Evolutionary conservation across 768 basidiomycete species (phyloP).

Genomic region (Tulasnella sp.): DNA sequence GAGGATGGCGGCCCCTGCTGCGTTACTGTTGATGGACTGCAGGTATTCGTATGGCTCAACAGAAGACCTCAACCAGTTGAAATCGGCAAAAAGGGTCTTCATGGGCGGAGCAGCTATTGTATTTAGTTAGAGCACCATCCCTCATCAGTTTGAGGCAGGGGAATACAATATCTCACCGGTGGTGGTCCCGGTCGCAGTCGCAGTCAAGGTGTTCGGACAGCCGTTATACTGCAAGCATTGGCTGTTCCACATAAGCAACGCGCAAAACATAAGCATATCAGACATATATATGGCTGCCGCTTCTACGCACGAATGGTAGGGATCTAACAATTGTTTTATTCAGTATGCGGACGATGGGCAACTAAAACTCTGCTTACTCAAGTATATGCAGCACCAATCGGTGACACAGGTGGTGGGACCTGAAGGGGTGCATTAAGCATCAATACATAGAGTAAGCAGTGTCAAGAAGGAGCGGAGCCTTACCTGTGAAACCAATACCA

Average conservation of each 20-base stretch:
- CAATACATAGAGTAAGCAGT: neutral
- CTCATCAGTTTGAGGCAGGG: too few relatives aligned
- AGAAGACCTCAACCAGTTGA: too few relatives aligned
- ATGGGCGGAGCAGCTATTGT: too few relatives aligned
- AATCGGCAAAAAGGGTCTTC: too few relatives aligned
- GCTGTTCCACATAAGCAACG: neutral
- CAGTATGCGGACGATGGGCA: neutral
- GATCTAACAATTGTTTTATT: constrained; percentile 5
- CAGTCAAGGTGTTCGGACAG: constrained; percentile 17
- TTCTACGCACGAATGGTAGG: constrained; percentile 24
- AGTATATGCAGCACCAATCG: constrained; percentile 36
- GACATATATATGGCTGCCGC: too few relatives aligned
- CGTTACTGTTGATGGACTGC: neutral
- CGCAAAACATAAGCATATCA: neutral
- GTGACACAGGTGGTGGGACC: constrained; percentile 41
- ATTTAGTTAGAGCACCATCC: too few relatives aligned
- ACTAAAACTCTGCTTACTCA: neutral
- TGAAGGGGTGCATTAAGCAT: constrained; percentile 35
- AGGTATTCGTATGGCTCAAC: neutral
- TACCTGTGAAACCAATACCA: neutral
- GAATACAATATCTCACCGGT: constrained; percentile 20
- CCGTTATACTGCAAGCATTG: constrained; percentile 7
- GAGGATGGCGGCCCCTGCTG: neutral
- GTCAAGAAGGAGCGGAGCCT: neutral
- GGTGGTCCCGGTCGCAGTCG: constrained; percentile 19